Evolutionary conservation across 768 basidiomycete genomes (phyloP).

Genomic region (Coprinellus aureogranulatus): DNA sequence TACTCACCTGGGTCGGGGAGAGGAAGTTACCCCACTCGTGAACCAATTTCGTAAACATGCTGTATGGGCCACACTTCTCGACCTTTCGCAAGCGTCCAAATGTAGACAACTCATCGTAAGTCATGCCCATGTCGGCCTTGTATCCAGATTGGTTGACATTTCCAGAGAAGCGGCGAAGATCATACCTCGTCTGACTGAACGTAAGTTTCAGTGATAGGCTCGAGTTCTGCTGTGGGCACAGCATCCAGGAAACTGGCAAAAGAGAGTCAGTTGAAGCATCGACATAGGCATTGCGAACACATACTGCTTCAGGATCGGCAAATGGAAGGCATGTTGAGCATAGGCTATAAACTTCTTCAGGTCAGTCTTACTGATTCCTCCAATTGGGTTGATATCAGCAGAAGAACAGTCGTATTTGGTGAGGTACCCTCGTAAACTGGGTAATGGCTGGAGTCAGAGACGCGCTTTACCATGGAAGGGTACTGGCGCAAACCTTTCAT

Average conservation of each 20-base stretch:
- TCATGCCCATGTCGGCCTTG: slow-evolving; percentile 99
- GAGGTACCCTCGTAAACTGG: slow-evolving; percentile 88
- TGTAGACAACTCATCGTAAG: slow-evolving; percentile 92
- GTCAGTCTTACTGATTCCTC: slow-evolving; percentile 96
- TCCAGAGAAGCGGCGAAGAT: background rate
- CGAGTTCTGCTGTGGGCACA: slow-evolving; percentile 92
- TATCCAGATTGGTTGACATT: slow-evolving; percentile 7
- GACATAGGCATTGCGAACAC: slow-evolving; percentile 10
- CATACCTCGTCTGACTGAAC: slow-evolving; percentile 92
- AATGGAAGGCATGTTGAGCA: slow-evolving; percentile 71
- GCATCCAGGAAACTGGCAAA: slow-evolving; percentile 79
- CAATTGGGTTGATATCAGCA: slow-evolving; percentile 97
- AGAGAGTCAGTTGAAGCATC: background rate
- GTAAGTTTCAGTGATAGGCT: slow-evolving; percentile 91
- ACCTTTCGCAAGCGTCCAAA: slow-evolving; percentile 93
- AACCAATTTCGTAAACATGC: slow-evolving; percentile 93
- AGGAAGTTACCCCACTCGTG: slow-evolving; percentile 89
- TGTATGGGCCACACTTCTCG: slow-evolving; percentile 97
- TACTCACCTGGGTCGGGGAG: slow-evolving; percentile 73
- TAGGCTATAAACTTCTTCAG: slow-evolving; percentile 93
- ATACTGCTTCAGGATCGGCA: slow-evolving; percentile 80
- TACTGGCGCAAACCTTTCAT: slow-evolving; percentile 70
- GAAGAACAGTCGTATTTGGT: slow-evolving; percentile 98
- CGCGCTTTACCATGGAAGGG: background rate
- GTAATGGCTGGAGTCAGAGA: background rate